Conservation (phyloP, 768 basidiomycete genomes). For the Psilocybe azurescens region DNA sequence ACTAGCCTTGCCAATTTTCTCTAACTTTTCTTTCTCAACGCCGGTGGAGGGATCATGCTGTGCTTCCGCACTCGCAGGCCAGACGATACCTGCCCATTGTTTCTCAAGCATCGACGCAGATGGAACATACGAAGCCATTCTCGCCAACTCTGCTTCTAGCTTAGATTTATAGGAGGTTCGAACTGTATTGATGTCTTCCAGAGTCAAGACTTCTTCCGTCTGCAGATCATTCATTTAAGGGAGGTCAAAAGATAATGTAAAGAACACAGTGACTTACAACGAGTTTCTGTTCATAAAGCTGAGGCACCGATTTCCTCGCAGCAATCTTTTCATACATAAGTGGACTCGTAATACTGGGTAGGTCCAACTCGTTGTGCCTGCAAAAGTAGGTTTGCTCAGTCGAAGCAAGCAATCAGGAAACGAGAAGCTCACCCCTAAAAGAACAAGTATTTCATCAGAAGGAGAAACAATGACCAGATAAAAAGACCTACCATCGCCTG, state of each 20-base stretch:
- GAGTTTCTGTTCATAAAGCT: constrained; percentile 81
- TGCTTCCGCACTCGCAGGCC: constrained; percentile 64
- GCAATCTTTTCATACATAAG: constrained; percentile 91
- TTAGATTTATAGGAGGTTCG: constrained; percentile 63
- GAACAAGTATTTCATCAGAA: not conserved
- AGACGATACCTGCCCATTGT: constrained; percentile 73
- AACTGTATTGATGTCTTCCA: constrained; percentile 50
- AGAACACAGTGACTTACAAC: constrained; percentile 52
- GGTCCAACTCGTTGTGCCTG: constrained; percentile 89
- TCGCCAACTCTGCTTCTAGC: constrained; percentile 66
- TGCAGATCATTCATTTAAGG: constrained; percentile 23
- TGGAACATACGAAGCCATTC: constrained; percentile 52
- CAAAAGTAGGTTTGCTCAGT: not conserved
- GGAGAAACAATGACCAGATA: not conserved
- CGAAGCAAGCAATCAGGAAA: not conserved
- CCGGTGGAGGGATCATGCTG: constrained; percentile 70
- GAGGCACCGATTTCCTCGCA: constrained; percentile 75
- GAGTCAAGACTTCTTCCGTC: constrained; percentile 57
- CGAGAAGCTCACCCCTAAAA: constrained; percentile 41
- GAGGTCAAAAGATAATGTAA: not conserved
- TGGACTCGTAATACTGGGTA: constrained; percentile 87
- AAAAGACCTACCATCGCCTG: constrained; percentile 66
- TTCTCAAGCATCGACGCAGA: constrained; percentile 60
- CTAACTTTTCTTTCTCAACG: constrained; percentile 54
- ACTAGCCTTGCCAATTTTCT: constrained; percentile 69